Evolutionary conservation across 1,284 basidiomycete genomes (phyloP), one percentile per base, ranked within the genome.

Genomic region (Trichosporon asahii): DNA sequence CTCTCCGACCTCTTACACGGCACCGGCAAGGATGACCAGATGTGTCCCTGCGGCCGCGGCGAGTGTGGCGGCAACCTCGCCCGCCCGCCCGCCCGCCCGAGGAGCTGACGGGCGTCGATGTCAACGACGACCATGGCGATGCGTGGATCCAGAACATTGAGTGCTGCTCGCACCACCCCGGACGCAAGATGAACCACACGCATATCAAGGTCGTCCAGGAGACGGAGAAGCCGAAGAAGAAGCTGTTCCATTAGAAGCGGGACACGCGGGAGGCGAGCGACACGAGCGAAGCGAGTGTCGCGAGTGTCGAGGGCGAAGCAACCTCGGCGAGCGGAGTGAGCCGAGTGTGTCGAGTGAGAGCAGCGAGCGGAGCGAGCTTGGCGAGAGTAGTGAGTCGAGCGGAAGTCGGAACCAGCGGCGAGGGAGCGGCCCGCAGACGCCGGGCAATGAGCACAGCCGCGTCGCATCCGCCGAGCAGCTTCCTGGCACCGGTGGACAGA

Each of bases 1-100:
- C 88, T 99, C 67, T 91, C 92, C n/a, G 94, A 98, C 79, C 84
- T 99, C 63, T 86, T 98, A 68, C 90, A 91, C 77, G 96, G 96
- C 40, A 86, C 85, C 70, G 90, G 91, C 70, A 88, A 87, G 8
- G 89, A 89, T 77, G 90, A 89, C 53, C 85, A 95, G 72, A 86
- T 94, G 71, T 95, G 93, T 78, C 89, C 90, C n/a, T 92, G 90
- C 80, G 85, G 86, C 55, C 84, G 85, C 53, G 82, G 84, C 65
- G 80, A 83, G 64, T 85, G 83, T 68, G 84, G 84, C 40, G 85
- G 85, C 7, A 80, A 79, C n/a, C 74, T 85, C 68, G 78, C 80
- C 61, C 77, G 77, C n/a, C 81, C 68, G 78, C 80, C 61, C 77
- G 77, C n/a, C 81, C 82, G 21, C 83, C 84, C 0, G 71, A 72